Evolutionary conservation across 495 filamentous ascomycete species (phyloP), one percentile per base, ranked within the genome.

Genomic region (Penicillium steckii): DNA sequence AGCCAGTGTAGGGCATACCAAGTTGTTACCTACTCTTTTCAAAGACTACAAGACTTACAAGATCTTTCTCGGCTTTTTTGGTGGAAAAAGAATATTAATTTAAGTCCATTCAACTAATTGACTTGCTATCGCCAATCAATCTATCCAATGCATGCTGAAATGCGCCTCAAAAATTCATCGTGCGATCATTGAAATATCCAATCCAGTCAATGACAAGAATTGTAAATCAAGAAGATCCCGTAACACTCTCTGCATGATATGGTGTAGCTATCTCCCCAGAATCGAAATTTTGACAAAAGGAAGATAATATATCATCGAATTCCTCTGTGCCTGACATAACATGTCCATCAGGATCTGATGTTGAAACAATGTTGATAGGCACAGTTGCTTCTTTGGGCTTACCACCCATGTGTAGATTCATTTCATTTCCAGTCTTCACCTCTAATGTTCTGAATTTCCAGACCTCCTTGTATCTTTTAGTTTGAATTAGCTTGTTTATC

Each of bases 241-340:
- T 17, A 37, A 37, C 18, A 8, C 18, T 41, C 23, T 23, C 18
- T 12, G 38, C 19, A 15, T 15, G 17, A 12, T 41, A 41, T 13
- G 12, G 38, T 8, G 19, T 19, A 41, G 38, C 13, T 19, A 41
- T 41, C 19, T 41, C 38, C 8, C 38, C 18, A 7, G 44, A 19
- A 13, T 46, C 18, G 22, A 46, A 46, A 21, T 46, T 32, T 15
- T 46, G 17, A 23, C 44, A 46, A 33, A 46, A 46, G 4, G 44
- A 46, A 35, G 44, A 33, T 33, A 46, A 22, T 19, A 33, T 22
- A n/a, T 46, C 44, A 12, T 46, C 44, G 35, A 46, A 46, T 1
- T 33, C 30, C 1, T 21, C 44, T 4, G 13, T 17, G 3, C 19
- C 15, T n/a, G 27, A 10, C 19, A 46, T 12, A 21, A 29, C 33